phyloP scores from a whole-genome alignment of 306 rosid genomes.

The Vicia sativa region DNA sequence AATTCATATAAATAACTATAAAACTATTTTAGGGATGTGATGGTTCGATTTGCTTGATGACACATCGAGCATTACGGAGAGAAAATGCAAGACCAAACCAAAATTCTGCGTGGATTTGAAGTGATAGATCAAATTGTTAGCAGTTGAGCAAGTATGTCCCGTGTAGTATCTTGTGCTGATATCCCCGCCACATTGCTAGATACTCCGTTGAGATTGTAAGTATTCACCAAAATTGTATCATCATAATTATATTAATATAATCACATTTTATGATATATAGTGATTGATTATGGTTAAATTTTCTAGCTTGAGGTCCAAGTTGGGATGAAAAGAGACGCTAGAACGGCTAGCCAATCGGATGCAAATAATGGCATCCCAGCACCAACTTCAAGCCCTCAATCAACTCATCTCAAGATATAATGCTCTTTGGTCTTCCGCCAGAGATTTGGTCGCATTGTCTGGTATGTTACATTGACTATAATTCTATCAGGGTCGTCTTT shows the following conservation, averaged over 20 bases:
- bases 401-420: conserved; percentile 62
- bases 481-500: too few relatives aligned
- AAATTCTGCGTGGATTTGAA: conserved; percentile 81
- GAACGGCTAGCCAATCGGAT: conserved; percentile 62
- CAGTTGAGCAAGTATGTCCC: conserved; percentile 68
- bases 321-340: conserved; percentile 91
- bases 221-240: background rate
- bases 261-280: too few relatives aligned
- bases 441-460: conserved; percentile 76
- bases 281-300: background rate
- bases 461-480: conserved; percentile 43
- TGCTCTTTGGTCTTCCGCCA: conserved; percentile 71
- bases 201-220: conserved; percentile 70
- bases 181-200: conserved; percentile 65
- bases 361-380: conserved; percentile 75
- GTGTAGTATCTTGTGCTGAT: conserved; percentile 86
- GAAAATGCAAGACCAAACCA: conserved; percentile 68
- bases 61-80: conserved; percentile 67
- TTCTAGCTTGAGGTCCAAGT: conserved; percentile 74
- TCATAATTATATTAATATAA: background rate
- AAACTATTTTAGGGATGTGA: too few relatives aligned
- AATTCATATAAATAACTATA: too few relatives aligned
- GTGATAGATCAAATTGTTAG: conserved; percentile 72
- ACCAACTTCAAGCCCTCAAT: conserved; percentile 64
- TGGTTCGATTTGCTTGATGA: conserved; percentile 86